A percentile compares a stretch with the other conserved stretches of the same genome.
Evolutionary conservation across 768 basidiomycete species (phyloP).

Genomic region (Gloeopeniophorella convolvens): DNA sequence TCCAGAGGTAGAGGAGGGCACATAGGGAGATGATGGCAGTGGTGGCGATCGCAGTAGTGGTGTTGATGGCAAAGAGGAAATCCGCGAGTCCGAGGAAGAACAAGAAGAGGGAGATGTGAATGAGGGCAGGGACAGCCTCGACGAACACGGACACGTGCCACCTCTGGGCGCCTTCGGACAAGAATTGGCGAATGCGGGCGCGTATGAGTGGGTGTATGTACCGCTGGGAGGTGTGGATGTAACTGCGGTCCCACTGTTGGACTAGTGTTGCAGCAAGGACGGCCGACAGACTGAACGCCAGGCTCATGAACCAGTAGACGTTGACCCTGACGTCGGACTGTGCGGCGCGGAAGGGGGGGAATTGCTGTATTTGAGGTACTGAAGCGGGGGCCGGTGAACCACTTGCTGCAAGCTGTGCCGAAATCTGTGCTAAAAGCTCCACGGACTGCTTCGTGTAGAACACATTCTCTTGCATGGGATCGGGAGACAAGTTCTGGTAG

Average conservation of each 20-base stretch:
- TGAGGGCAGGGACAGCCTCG: slow-evolving; percentile 38
- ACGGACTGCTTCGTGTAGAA: slow-evolving; percentile 7
- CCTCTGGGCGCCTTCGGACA: slow-evolving; percentile 31
- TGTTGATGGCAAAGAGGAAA: slow-evolving; percentile 33
- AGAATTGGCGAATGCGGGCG: slow-evolving; percentile 36
- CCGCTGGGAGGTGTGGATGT: slow-evolving; percentile 25
- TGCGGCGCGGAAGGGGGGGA: slow-evolving; percentile 19
- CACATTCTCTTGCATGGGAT: not conserved
- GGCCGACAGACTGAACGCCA: slow-evolving; percentile 34
- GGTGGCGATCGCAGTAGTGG: slow-evolving; percentile 1
- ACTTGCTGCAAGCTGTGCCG: slow-evolving; percentile 10
- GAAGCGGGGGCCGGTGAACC: slow-evolving; percentile 5
- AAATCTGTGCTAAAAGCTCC: slow-evolving; percentile 10
- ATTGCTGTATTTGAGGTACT: not conserved
- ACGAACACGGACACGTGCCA: slow-evolving; percentile 39
- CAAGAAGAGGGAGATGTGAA: slow-evolving; percentile 43
- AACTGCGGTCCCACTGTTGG: slow-evolving; percentile 44
- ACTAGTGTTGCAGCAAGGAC: slow-evolving; percentile 41
- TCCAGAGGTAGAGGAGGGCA: slow-evolving; percentile 14
- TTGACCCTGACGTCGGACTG: slow-evolving; percentile 34
- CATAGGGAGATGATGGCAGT: slow-evolving; percentile 7
- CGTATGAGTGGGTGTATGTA: slow-evolving; percentile 27
- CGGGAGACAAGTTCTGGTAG: not conserved
- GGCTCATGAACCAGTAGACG: slow-evolving; percentile 35
- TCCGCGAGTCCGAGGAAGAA: slow-evolving; percentile 44